Evolutionary conservation across 129 eudicot genomes (phyloP).

Genomic region (Saposhnikovia divaricata): DNA sequence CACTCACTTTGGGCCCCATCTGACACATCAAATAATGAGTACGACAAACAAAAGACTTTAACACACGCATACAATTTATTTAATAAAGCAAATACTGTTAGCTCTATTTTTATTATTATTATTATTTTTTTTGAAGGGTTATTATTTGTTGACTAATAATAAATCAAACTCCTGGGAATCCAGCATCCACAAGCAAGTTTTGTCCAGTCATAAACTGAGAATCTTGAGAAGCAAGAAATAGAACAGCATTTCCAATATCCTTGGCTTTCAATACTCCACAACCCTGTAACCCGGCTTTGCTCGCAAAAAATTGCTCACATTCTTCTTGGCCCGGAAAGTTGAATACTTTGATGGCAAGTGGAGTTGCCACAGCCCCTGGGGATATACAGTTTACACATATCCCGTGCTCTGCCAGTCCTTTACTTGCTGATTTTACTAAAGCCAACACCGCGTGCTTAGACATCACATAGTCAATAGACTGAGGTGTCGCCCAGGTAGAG

Average conservation of each 20-base stretch:
- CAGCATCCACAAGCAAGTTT: too few relatives aligned
- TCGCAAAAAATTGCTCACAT: conserved; percentile 10
- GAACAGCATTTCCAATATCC: conserved; percentile 23
- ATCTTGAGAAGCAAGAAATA: conserved; percentile 25
- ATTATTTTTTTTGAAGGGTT: too few relatives aligned
- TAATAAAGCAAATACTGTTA: too few relatives aligned
- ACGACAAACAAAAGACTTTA: too few relatives aligned
- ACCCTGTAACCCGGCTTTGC: conserved; percentile 13
- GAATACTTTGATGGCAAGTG: not conserved
- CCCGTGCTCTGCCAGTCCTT: conserved; percentile 18
- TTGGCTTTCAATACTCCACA: conserved; percentile 6
- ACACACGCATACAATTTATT: too few relatives aligned
- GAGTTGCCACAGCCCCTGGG: conserved; percentile 21
- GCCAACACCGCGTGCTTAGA: conserved; percentile 31
- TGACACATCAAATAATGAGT: too few relatives aligned
- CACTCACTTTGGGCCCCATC: too few relatives aligned
- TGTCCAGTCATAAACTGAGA: conserved; percentile 2
- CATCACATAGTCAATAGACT: conserved; percentile 8
- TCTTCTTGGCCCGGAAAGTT: not conserved
- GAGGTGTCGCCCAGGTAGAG: not conserved
- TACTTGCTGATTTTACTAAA: too few relatives aligned
- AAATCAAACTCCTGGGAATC: too few relatives aligned
- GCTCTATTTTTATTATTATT: too few relatives aligned
- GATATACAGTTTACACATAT: conserved; percentile 32
- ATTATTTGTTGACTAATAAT: too few relatives aligned